These are phyloP conservation scores for Ophiostoma pallidulum DNA, from an alignment of 2,329 filamentous ascomycete genomes.

Conservation along the genomic window DNA sequence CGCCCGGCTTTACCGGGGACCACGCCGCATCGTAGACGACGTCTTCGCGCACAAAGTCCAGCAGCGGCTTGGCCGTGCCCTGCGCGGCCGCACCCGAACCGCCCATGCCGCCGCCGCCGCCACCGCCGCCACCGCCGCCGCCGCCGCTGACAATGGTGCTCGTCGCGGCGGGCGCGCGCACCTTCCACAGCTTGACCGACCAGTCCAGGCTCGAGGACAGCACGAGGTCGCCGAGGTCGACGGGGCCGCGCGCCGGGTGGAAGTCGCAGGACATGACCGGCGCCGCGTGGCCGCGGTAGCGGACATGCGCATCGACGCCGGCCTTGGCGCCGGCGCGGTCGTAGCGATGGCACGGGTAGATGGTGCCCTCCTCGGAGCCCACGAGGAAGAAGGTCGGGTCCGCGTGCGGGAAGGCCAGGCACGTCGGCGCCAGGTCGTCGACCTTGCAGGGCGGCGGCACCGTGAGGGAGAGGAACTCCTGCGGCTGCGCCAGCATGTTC, in stretches of 20 bases:
- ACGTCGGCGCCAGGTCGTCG: slow-evolving; percentile 90
- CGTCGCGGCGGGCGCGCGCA: slow-evolving; percentile 68
- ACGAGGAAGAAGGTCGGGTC: slow-evolving; percentile 97
- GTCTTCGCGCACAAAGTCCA: slow-evolving; percentile 90
- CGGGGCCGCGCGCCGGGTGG: slow-evolving; percentile 81
- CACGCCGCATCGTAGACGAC: slow-evolving; percentile 94
- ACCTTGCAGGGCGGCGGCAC: slow-evolving; percentile 80
- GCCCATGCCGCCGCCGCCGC: slow-evolving; percentile 19
- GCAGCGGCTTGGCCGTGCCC: slow-evolving; percentile 57
- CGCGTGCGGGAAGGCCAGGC: slow-evolving; percentile 85
- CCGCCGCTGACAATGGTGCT: slow-evolving; percentile 41
- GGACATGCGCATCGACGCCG: slow-evolving; percentile 80
- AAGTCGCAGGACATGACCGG: slow-evolving; percentile 96
- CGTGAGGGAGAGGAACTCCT: slow-evolving; percentile 82
- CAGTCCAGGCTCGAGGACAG: slow-evolving; percentile 90
- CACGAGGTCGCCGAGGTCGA: slow-evolving; percentile 90
- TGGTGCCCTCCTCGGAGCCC: slow-evolving; percentile 91
- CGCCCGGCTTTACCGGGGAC: slow-evolving; percentile 87
- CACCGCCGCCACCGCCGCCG: slow-evolving; percentile 10
- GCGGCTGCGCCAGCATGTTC: slow-evolving; percentile 94
- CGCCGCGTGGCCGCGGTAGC: slow-evolving; percentile 82
- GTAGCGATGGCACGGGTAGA: slow-evolving; percentile 94
- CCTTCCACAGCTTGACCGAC: slow-evolving; percentile 96
- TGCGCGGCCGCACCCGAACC: slow-evolving; percentile 30
- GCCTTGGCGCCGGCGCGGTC: slow-evolving; percentile 96